Conservation (phyloP, 768 basidiomycete species). For the Suillus bovinus region DNA sequence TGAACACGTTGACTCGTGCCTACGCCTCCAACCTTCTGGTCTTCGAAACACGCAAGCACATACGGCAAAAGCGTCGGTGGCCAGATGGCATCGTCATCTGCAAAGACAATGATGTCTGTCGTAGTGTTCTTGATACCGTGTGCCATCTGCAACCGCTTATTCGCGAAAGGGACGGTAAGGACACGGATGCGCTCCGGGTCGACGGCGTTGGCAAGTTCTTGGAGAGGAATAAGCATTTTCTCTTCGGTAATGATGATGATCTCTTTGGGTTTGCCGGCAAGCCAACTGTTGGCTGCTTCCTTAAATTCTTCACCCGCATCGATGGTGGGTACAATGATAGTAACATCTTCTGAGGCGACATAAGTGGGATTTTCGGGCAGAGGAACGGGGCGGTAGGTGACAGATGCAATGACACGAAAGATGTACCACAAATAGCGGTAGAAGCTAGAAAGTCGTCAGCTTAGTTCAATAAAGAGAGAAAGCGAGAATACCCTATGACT, state of each 20-base stretch:
- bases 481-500: constrained; percentile 66
- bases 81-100: constrained; percentile 97
- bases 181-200: constrained; percentile 84
- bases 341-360: constrained; percentile 88
- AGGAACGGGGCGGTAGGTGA: constrained; percentile 85
- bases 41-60: constrained; percentile 90
- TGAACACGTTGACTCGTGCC: constrained; percentile 91
- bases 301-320: constrained; percentile 96
- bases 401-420: constrained; percentile 78
- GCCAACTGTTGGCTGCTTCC: constrained; percentile 90
- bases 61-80: constrained; percentile 88
- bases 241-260: constrained; percentile 80
- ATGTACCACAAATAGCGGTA: constrained; percentile 94
- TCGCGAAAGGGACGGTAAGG: constrained; percentile 88
- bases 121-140: constrained; percentile 90
- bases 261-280: constrained; percentile 88
- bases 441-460: constrained; percentile 51
- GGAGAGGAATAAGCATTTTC: constrained; percentile 85
- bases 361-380: constrained; percentile 91
- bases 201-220: constrained; percentile 86
- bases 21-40: constrained; percentile 90
- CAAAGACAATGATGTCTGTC: constrained; percentile 93
- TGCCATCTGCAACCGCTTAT: constrained; percentile 92
- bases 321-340: constrained; percentile 94
- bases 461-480: constrained; percentile 5